A percentile compares a stretch with the other conserved stretches of the same genome.
phyloP scores from a whole-genome alignment of 2,329 filamentous ascomycete species.

The Clonostachys byssicola region DNA sequence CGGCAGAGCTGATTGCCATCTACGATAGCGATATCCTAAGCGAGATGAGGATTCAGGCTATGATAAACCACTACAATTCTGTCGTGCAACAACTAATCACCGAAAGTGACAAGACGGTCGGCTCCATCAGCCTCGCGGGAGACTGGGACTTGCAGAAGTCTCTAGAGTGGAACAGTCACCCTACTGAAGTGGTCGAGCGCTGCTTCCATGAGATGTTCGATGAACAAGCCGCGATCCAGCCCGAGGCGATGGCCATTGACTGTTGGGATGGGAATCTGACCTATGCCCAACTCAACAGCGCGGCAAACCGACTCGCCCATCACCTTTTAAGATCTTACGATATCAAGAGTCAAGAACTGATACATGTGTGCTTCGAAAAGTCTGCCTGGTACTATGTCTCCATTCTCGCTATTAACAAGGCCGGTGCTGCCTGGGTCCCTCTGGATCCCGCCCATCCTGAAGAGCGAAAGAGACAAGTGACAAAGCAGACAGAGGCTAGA shows the following conservation, averaged over 20 bases:
- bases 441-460: constrained; percentile 77
- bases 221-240: constrained; percentile 63
- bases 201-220: constrained; percentile 38
- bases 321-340: constrained; percentile 58
- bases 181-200: background rate
- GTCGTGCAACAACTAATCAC: constrained; percentile 8
- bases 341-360: constrained; percentile 23
- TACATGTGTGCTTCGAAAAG: constrained; percentile 56
- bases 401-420: constrained; percentile 71
- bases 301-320: constrained; percentile 60
- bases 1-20: constrained; percentile 1
- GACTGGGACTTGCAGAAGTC: background rate
- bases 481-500: constrained; percentile 69
- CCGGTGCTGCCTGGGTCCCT: constrained; percentile 76
- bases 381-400: constrained; percentile 72
- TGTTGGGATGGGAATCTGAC: constrained; percentile 65
- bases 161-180: constrained; percentile 26
- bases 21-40: constrained; percentile 4
- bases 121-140: background rate
- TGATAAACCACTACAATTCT: constrained; percentile 7
- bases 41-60: constrained; percentile 4
- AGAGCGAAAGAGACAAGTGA: constrained; percentile 59
- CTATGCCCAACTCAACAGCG: constrained; percentile 66
- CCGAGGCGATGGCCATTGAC: constrained; percentile 67
- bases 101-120: background rate